phyloP scores from a whole-genome alignment of 495 filamentous ascomycete species.

The Xylaria curta region DNA sequence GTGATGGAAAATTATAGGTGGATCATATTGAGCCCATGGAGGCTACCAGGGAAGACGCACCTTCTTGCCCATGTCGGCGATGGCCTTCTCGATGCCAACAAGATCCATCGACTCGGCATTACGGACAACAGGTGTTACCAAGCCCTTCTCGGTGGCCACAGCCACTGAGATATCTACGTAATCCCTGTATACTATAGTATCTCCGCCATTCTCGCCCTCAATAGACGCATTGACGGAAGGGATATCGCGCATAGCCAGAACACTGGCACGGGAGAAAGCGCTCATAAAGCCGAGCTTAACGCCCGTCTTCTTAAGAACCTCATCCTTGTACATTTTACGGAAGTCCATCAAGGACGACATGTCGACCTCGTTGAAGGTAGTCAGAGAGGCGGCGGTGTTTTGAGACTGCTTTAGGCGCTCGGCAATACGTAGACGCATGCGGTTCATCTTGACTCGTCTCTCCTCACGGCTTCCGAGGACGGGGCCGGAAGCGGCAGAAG shows the following conservation, averaged over 20 bases:
- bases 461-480: conserved; percentile 81
- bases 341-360: conserved; percentile 99
- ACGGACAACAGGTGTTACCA: conserved; percentile 95
- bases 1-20: conserved; percentile 11
- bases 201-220: conserved; percentile 91
- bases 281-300: conserved; percentile 99
- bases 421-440: conserved; percentile 95
- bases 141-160: conserved; percentile 95
- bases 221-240: conserved; percentile 98
- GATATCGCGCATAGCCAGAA: conserved; percentile 92
- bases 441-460: conserved; percentile 98
- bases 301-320: conserved; percentile 91
- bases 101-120: conserved; percentile 89
- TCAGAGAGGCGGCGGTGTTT: conserved; percentile 96
- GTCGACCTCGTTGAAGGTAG: conserved; percentile 99
- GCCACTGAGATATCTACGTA: conserved; percentile 98
- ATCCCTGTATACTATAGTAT: conserved; percentile 97
- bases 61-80: conserved; percentile 96
- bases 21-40: background rate
- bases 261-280: conserved; percentile 89
- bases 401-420: conserved; percentile 99
- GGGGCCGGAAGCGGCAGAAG: conserved; percentile 46
- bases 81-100: conserved; percentile 86
- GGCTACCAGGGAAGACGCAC: conserved; percentile 45
- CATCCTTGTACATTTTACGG: conserved; percentile 95